A percentile compares a stretch with the other conserved stretches of the same genome.
Conservation (phyloP, 441 rosid species). For the Erodium trifolium region DNA sequence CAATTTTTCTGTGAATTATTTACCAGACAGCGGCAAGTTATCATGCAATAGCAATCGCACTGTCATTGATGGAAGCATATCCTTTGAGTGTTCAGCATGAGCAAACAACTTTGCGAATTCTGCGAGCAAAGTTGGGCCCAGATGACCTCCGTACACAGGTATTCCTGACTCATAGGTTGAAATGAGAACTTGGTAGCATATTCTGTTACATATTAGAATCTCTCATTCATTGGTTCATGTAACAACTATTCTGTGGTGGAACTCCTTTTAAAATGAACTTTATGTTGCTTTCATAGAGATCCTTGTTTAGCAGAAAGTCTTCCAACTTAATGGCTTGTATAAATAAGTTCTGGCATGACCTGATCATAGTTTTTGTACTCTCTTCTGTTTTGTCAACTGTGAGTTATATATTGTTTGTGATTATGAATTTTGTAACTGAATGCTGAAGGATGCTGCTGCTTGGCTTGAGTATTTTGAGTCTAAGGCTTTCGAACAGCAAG, state of each 20-base stretch:
- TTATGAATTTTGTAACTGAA: slow-evolving; percentile 11
- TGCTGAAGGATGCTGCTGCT: slow-evolving; percentile 66
- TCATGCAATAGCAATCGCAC: slow-evolving; percentile 84
- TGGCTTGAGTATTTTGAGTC: slow-evolving; percentile 83
- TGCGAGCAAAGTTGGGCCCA: slow-evolving; percentile 67
- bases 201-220: not conserved
- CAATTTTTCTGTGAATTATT: not conserved
- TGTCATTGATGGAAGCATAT: slow-evolving; percentile 68
- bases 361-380: not conserved
- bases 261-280: not conserved
- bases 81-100: slow-evolving; percentile 76
- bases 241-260: not conserved
- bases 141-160: slow-evolving; percentile 78
- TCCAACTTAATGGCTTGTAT: not conserved
- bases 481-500: slow-evolving; percentile 74
- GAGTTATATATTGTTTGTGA: no score
- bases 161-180: not conserved
- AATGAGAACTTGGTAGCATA: not conserved
- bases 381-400: not conserved
- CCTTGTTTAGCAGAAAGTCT: not conserved
- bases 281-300: slow-evolving; percentile 1
- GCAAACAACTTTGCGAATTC: slow-evolving; percentile 68
- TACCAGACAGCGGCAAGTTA: slow-evolving; percentile 75
- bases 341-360: slow-evolving; percentile 6
- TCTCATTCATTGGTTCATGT: not conserved